Percentiles rank a stretch among this genome's conserved stretches.
Evolutionary conservation across 2,329 filamentous ascomycete species (phyloP).

Genomic region (Amauroascus verrucosus): DNA sequence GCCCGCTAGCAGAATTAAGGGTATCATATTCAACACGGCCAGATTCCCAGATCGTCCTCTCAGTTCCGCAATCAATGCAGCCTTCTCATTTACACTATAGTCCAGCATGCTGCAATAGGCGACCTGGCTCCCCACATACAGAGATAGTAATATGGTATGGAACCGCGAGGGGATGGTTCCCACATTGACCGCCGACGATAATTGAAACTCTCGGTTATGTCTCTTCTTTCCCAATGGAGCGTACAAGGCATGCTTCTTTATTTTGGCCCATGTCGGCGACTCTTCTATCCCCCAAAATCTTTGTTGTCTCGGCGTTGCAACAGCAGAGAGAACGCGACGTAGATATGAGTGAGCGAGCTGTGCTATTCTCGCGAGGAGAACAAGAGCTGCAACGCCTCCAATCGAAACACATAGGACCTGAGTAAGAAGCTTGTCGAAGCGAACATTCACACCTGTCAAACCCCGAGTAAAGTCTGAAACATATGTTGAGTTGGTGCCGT

Average conservation of each 20-base stretch:
- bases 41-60: conserved; percentile 78
- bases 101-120: conserved; percentile 54
- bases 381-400: conserved; percentile 26
- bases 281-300: conserved; percentile 38
- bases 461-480: conserved; percentile 34
- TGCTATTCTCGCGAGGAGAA: conserved; percentile 34
- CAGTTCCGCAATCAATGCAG: conserved; percentile 63
- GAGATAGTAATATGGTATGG: conserved; percentile 57
- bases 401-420: conserved; percentile 33
- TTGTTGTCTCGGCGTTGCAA: conserved; percentile 31
- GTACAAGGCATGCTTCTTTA: conserved; percentile 41
- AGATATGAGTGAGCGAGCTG: conserved; percentile 38
- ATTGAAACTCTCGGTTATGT: conserved; percentile 64
- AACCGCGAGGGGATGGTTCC: conserved; percentile 72
- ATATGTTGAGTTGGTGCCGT: conserved; percentile 29
- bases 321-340: conserved; percentile 34
- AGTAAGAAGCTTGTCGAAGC: conserved; percentile 31
- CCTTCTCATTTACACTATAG: conserved; percentile 34
- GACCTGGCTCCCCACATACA: conserved; percentile 63
- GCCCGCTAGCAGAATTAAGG: conserved; percentile 75
- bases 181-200: conserved; percentile 57
- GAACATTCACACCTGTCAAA: conserved; percentile 31
- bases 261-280: conserved; percentile 32
- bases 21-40: conserved; percentile 81
- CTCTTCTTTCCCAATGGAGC: conserved; percentile 63